phyloP scores from a whole-genome alignment of 768 basidiomycete genomes.

The Naganishia kalamii region DNA sequence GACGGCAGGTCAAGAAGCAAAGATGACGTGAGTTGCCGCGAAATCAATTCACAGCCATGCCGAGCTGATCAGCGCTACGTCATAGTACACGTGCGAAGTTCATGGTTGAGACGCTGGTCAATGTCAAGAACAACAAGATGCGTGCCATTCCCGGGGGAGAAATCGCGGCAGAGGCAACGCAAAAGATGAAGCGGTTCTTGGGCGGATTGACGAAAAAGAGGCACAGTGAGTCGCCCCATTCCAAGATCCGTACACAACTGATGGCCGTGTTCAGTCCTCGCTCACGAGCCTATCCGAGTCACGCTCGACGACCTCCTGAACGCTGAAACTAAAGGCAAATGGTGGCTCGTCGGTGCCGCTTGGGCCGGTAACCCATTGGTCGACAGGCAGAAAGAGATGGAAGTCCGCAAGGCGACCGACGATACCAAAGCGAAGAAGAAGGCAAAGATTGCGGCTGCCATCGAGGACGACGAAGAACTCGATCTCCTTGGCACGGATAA shows the following conservation, averaged over 20 bases:
- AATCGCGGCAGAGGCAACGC: slow-evolving; percentile 70
- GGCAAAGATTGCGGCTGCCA: slow-evolving; percentile 41
- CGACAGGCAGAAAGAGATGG: slow-evolving; percentile 49
- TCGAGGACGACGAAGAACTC: slow-evolving; percentile 22
- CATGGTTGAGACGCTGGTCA: slow-evolving; percentile 88
- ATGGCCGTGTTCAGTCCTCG: slow-evolving; percentile 56
- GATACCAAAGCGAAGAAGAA: slow-evolving; percentile 31
- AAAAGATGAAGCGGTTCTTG: slow-evolving; percentile 83
- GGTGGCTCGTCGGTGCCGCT: slow-evolving; percentile 97
- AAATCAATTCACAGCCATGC: neutral
- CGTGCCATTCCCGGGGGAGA: slow-evolving; percentile 54
- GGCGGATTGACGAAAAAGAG: slow-evolving; percentile 65
- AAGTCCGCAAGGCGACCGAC: slow-evolving; percentile 32
- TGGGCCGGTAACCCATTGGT: slow-evolving; percentile 88
- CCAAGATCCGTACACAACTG: neutral
- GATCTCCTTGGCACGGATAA: slow-evolving; percentile 28
- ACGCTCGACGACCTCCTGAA: slow-evolving; percentile 76
- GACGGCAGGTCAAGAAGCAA: slow-evolving; percentile 52
- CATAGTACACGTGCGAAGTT: slow-evolving; percentile 80
- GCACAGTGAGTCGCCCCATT: slow-evolving; percentile 51
- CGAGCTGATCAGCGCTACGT: neutral
- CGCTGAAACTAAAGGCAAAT: slow-evolving; percentile 82
- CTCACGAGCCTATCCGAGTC: slow-evolving; percentile 78
- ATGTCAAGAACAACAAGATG: slow-evolving; percentile 85
- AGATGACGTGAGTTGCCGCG: slow-evolving; percentile 50